These are phyloP conservation scores for Priceomyces medius DNA, from an alignment of 805 yeast genomes.

Conservation along the genomic window DNA sequence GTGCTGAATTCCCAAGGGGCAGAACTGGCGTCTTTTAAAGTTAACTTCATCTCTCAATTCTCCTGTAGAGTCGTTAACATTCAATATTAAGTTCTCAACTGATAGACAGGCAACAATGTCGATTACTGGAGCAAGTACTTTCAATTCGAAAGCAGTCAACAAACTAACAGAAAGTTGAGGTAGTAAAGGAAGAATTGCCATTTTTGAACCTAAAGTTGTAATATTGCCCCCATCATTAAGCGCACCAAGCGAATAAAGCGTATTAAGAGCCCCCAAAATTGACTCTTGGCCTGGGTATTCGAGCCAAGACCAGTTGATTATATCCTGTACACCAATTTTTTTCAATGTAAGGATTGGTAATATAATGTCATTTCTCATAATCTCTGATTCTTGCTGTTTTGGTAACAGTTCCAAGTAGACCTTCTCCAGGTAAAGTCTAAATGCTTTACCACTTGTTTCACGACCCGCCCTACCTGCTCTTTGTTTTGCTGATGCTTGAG, in stretches of 20 bases:
- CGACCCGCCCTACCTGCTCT: constrained; percentile 99
- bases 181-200: constrained; percentile 88
- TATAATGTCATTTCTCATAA: constrained; percentile 79
- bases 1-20: constrained; percentile 65
- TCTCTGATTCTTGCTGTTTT: constrained; percentile 89
- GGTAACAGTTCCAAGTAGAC: constrained; percentile 60
- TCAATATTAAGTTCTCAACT: constrained; percentile 81
- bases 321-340: constrained; percentile 77
- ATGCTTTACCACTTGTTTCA: constrained; percentile 87
- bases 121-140: constrained; percentile 63
- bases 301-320: constrained; percentile 87
- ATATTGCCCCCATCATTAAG: constrained; percentile 72
- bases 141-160: constrained; percentile 60
- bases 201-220: constrained; percentile 75
- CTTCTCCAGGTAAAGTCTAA: constrained; percentile 73
- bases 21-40: constrained; percentile 64
- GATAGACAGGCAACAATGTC: constrained; percentile 92
- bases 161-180: constrained; percentile 89
- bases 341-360: constrained; percentile 84
- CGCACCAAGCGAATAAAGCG: constrained; percentile 77
- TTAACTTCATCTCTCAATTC: constrained; percentile 84
- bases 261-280: constrained; percentile 70
- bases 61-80: constrained; percentile 58
- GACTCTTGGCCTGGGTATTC: constrained; percentile 85
- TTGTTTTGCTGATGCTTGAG: constrained; percentile 92